Percentiles rank a stretch among this genome's conserved stretches.
Evolutionary conservation across 257 asterid species (phyloP).

Genomic region (Dorcoceras hygrometricum): DNA sequence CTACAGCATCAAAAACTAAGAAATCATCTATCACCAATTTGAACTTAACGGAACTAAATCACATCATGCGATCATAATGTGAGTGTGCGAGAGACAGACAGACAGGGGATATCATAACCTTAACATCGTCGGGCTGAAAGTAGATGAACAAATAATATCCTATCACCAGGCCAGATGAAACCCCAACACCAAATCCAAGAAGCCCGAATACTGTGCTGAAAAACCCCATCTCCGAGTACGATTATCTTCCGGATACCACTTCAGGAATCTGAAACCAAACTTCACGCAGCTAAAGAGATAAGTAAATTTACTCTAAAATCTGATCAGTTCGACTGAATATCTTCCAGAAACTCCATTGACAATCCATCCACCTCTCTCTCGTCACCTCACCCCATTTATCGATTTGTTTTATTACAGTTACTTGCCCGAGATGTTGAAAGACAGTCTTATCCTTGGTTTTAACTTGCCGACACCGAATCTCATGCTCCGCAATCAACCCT

Average conservation of each 20-base stretch:
- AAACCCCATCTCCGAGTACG: slow-evolving; percentile 24
- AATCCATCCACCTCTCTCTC: background rate
- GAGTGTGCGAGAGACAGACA: background rate
- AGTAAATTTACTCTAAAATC: background rate
- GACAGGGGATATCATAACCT: slow-evolving; percentile 9
- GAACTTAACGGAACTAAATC: too few species aligned
- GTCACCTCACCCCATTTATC: too few species aligned
- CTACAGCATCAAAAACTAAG: background rate
- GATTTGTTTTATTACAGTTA: too few species aligned
- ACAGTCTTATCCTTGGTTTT: slow-evolving; percentile 18
- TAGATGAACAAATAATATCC: slow-evolving; percentile 52
- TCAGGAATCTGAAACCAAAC: background rate
- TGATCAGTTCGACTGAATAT: slow-evolving; percentile 20
- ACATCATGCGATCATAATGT: background rate
- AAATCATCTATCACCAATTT: background rate
- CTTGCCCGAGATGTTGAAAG: slow-evolving; percentile 7
- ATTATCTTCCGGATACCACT: slow-evolving; percentile 1
- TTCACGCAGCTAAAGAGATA: background rate
- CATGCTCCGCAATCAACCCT: slow-evolving; percentile 12
- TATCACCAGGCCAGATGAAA: slow-evolving; percentile 44
- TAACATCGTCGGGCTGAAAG: slow-evolving; percentile 27
- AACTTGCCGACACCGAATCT: background rate
- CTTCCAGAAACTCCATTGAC: slow-evolving; percentile 28
- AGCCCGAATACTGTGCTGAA: slow-evolving; percentile 11
- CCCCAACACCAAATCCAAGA: slow-evolving; percentile 24